Conservation (phyloP, 345 rosid species). For the Eutrema japonicum region DNA sequence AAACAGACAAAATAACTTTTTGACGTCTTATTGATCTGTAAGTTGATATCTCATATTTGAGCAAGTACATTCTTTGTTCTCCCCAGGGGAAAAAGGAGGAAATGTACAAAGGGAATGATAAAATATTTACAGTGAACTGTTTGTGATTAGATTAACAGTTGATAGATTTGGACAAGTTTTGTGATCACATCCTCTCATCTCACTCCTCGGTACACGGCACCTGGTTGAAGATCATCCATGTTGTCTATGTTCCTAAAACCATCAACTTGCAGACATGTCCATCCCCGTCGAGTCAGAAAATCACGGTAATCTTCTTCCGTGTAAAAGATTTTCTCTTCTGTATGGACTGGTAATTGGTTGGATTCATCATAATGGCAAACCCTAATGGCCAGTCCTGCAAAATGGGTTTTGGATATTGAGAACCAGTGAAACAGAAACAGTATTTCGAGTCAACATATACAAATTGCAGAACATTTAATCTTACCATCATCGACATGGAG, state of each 20-base stretch:
- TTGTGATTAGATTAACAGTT: slow-evolving; percentile 4
- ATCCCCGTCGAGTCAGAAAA: slow-evolving; percentile 69
- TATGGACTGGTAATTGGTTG: slow-evolving; percentile 78
- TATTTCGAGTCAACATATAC: not conserved
- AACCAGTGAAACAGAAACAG: not conserved
- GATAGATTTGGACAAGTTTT: slow-evolving; percentile 15
- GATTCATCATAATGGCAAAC: slow-evolving; percentile 85
- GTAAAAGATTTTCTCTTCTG: slow-evolving; percentile 86
- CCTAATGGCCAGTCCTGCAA: slow-evolving; percentile 72
- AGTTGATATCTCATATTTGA: not conserved
- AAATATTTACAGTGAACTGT: slow-evolving; percentile 8
- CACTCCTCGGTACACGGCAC: slow-evolving; percentile 77
- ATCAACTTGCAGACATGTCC: slow-evolving; percentile 80
- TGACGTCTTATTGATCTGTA: slow-evolving; percentile 4
- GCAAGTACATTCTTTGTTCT: slow-evolving; percentile 34
- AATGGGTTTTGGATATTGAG: slow-evolving; percentile 19
- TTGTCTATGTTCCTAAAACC: slow-evolving; percentile 79
- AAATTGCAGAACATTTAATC: not conserved
- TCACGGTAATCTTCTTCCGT: slow-evolving; percentile 90
- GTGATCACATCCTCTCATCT: slow-evolving; percentile 45
- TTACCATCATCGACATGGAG: slow-evolving; percentile 94
- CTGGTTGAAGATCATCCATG: slow-evolving; percentile 91
- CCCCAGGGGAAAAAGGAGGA: not conserved
- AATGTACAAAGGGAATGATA: slow-evolving; percentile 25
- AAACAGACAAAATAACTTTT: not conserved